These are phyloP conservation scores for Yarrowia divulgata DNA, from an alignment of 805 yeast genomes.

Conservation along the genomic window DNA sequence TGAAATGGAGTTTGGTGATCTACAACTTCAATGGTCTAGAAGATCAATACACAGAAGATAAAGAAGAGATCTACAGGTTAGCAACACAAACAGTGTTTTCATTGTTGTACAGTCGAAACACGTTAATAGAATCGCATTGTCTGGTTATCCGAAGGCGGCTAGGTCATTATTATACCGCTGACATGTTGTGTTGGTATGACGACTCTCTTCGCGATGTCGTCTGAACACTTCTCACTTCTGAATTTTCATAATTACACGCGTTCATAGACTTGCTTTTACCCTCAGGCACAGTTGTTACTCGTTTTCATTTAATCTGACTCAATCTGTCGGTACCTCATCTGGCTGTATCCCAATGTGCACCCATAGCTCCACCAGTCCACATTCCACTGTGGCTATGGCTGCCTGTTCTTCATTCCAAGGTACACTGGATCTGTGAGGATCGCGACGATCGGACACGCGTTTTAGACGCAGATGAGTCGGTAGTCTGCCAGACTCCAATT, in stretches of 20 bases:
- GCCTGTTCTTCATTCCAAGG: constrained; percentile 15
- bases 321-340: background rate
- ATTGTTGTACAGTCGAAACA: constrained; percentile 18
- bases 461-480: constrained; percentile 1
- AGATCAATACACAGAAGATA: background rate
- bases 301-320: constrained; percentile 1
- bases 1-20: background rate
- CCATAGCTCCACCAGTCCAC: constrained; percentile 1
- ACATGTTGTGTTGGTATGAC: background rate
- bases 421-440: background rate
- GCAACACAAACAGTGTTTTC: background rate
- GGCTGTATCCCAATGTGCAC: background rate
- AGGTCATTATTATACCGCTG: constrained; percentile 4
- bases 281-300: background rate
- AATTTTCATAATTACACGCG: too few relatives aligned
- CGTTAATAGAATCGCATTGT: constrained; percentile 13
- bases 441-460: constrained; percentile 23
- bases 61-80: constrained; percentile 14
- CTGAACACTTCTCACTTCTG: too few relatives aligned
- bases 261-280: too few relatives aligned
- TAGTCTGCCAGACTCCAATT: background rate
- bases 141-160: constrained; percentile 6
- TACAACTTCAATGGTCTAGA: background rate
- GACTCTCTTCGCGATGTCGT: too few relatives aligned
- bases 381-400: constrained; percentile 4